Evolutionary conservation across 108 stramenopile species (phyloP), one percentile per base, ranked within the genome.

Genomic region (Nitzschia sp.): DNA sequence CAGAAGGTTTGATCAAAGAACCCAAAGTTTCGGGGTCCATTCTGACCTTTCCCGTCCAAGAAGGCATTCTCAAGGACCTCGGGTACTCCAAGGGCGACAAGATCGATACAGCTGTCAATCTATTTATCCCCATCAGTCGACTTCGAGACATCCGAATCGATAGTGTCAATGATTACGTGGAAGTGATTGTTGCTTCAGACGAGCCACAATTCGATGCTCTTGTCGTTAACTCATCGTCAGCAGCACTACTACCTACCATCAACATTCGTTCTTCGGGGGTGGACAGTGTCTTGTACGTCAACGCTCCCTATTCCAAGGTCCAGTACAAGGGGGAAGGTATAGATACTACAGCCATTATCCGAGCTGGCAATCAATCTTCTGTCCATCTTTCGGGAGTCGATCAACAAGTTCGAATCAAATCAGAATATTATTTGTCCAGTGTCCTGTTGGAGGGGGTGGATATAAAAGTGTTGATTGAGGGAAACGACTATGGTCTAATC

Each of bases 311-410:
- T 31, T 32, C 28, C 29, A 22, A 5, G 3, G 17, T 56, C 21
- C 21, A 15, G 2, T 56, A 16, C 11, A 16, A 3, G 23, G 55
- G 27, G 30, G 25, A 22, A 16, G 55, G 55, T 16, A 21, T 56
- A 21, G 27, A 25, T 31, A 56, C 4, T 11, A 26, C 4, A 21
- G 55, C 55, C 29, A 56, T 31, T 8, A 26, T 56, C 8, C 2
- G 3, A 16, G 30, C 31, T 6, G 55, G 55, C 8, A 5, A 4
- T 5, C 25, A 56, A 5, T 56, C 55, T 11, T 28, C 28, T 13
- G 21, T 56, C 11, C 9, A 56, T 31, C 29, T 56, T 5, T 56
- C 55, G 55, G 55, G 55, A 2, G 30, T 56, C 8, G 27, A 56
- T 56, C 29, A 26, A 26, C 23, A 21, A 16, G 27, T 32, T 15